Percentiles rank a stretch among this genome's conserved stretches.
Conservation (phyloP, 1,139 yeast species). For the Blastobotrys illinoisensis region DNA sequence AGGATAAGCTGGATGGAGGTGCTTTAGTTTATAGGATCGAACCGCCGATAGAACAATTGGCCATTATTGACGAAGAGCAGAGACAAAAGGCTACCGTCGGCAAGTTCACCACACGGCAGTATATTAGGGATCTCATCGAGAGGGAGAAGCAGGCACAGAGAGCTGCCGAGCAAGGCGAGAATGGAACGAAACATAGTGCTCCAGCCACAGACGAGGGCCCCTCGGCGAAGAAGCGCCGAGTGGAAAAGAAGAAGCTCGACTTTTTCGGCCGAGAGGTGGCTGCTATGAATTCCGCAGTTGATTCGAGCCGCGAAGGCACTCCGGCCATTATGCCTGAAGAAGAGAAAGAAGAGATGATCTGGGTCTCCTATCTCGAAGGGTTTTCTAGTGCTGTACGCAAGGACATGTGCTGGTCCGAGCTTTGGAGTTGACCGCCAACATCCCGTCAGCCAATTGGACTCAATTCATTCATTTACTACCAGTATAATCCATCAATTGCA, state of each 20-base stretch:
- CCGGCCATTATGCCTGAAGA: conserved; percentile 1
- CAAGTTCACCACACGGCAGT: conserved; percentile 27
- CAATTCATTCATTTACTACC: too few relatives aligned
- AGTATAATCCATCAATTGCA: too few relatives aligned
- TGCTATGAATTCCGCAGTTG: not conserved
- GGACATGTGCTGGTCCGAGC: conserved; percentile 70
- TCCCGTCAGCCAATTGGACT: too few relatives aligned
- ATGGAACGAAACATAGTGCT: conserved; percentile 6
- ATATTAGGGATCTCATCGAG: conserved; percentile 13
- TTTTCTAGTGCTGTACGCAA: conserved; percentile 91
- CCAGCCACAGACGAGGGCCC: conserved; percentile 1
- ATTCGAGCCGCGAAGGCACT: not conserved
- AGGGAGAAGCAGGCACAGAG: conserved; percentile 1
- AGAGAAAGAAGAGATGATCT: conserved; percentile 38
- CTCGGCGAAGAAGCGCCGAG: conserved; percentile 9
- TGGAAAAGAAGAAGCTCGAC: conserved; percentile 8
- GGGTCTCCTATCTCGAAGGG: conserved; percentile 94
- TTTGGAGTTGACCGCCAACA: conserved; percentile 48
- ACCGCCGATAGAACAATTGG: conserved; percentile 34
- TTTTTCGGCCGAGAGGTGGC: conserved; percentile 14
- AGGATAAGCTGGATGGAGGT: conserved; percentile 31
- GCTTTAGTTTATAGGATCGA: conserved; percentile 28
- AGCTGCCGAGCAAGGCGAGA: conserved; percentile 5
- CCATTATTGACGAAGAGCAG: conserved; percentile 22
- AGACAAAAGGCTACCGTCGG: conserved; percentile 26